Evolutionary conservation across 768 basidiomycete genomes (phyloP).

Genomic region (Coprinopsis cinerea): DNA sequence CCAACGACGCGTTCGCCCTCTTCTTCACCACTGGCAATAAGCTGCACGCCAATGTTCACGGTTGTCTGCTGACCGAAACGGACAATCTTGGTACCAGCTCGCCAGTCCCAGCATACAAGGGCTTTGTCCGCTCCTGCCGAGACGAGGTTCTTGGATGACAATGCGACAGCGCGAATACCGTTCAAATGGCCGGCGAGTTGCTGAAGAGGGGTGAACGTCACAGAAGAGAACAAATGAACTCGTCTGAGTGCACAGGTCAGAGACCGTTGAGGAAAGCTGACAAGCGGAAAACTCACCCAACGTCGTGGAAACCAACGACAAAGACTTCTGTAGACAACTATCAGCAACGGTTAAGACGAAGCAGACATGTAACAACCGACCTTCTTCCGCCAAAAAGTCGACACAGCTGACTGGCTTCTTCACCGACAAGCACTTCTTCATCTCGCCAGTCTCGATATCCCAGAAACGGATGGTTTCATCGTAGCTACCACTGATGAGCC

Average conservation of each 20-base stretch:
- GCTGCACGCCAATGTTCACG: constrained; percentile 84
- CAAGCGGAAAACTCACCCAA: constrained; percentile 50
- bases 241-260: constrained; percentile 39
- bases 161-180: constrained; percentile 83
- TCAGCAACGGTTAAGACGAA: neutral
- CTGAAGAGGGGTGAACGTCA: constrained; percentile 79
- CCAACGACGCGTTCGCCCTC: constrained; percentile 85
- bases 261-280: neutral
- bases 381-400: constrained; percentile 78
- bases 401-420: constrained; percentile 91
- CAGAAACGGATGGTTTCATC: constrained; percentile 92
- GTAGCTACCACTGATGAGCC: constrained; percentile 84
- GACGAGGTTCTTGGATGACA: constrained; percentile 80
- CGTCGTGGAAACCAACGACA: constrained; percentile 89
- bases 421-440: constrained; percentile 71
- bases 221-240: constrained; percentile 81
- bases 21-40: constrained; percentile 42
- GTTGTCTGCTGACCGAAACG: constrained; percentile 92
- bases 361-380: constrained; percentile 26
- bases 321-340: constrained; percentile 60
- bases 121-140: constrained; percentile 75
- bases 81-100: constrained; percentile 82
- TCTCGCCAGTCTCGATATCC: constrained; percentile 63
- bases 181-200: constrained; percentile 84
- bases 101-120: constrained; percentile 88